Conservation (phyloP, 75 land plant species). For the Ceratopteris richardii region DNA sequence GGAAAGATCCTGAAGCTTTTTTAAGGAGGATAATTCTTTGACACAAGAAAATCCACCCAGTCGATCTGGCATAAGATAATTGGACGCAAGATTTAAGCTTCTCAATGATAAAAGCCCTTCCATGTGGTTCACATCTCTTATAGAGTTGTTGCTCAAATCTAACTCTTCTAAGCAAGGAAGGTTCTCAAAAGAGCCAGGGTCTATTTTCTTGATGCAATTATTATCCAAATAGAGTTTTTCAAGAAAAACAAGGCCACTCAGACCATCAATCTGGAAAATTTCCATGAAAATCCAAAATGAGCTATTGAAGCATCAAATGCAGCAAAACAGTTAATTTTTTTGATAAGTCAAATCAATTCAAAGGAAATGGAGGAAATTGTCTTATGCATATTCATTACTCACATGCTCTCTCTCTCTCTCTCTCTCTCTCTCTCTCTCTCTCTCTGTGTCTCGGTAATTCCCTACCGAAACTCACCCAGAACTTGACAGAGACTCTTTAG, state of each 20-base stretch:
- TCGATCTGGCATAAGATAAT: conserved; percentile 24
- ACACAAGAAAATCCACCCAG: conserved; percentile 32
- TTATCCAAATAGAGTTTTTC: conserved; percentile 28
- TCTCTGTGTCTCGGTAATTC: too few relatives aligned
- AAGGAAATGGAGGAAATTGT: too few relatives aligned
- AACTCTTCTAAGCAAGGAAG: conserved; percentile 18
- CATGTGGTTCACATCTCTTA: conserved; percentile 14
- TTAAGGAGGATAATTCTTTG: conserved; percentile 19
- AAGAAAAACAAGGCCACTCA: conserved; percentile 18
- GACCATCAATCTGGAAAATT: conserved; percentile 31
- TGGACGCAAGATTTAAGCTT: conserved; percentile 25
- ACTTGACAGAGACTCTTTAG: too few relatives aligned
- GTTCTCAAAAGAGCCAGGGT: conserved; percentile 19
- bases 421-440: too few relatives aligned
- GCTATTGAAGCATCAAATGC: too few relatives aligned
- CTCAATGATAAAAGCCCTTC: conserved; percentile 16
- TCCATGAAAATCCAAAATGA: background rate
- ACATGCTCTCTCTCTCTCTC: too few relatives aligned
- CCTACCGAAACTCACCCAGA: too few relatives aligned
- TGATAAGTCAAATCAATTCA: too few relatives aligned
- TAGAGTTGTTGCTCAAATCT: conserved; percentile 29
- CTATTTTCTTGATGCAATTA: conserved; percentile 33
- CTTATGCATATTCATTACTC: too few relatives aligned
- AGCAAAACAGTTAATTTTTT: too few relatives aligned
- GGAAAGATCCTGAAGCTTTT: conserved; percentile 17